Base-by-base conservation (phyloP, 2,329 filamentous ascomycete genomes). In the Claviceps capensis region DNA sequence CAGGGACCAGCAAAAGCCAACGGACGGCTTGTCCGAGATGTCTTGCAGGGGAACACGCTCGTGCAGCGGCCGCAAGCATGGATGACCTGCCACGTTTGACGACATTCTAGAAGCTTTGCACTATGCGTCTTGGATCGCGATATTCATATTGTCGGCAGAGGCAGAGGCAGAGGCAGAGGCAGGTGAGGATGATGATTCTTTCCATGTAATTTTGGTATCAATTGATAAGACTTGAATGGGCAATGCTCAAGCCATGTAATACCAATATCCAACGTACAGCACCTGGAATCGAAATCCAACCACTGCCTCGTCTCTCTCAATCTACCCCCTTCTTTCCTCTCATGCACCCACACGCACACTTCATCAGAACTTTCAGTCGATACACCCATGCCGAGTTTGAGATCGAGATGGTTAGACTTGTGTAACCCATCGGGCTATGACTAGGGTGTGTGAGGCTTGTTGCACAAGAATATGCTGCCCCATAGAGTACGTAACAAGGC, bases 51-150 rank as follows among this genome's bases (percentile, higher is more conserved):
- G 41, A 34, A 7, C 22, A 40, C n/a, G 17, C 14, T 17, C 22
- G 22, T 23, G 19, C 48, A 50, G 34, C 41, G 11, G 44, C 22
- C 19, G 23, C 22, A 42, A 42, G 14, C 19, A 45, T 37, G 17
- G 30, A n/a, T 36, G 41, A 17, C 26, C 36, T 26, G 40, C 48
- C 30, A 34, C 43, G 30, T 30, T 30, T 45, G 11, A 7, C 26
- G 17, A 4, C 26, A 26, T 50, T 50, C 41, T 37, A 50, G 48
- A 45, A 50, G 40, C 41, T 50, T 34, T 49, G 11, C 48, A 41
- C 37, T 41, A 37, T 34, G 41, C 17, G 48, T 30, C 4, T 37
- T 43, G 48, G 8, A 49, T 49, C 11, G 40, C 30, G 38, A 43
- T 49, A 19, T 17, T 44, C 41, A 38, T 41, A 26, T 50, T 45